A percentile compares a stretch with the other conserved stretches of the same genome.
Conservation (phyloP, 208 protist species). For the Trypanosoma avium region DNA sequence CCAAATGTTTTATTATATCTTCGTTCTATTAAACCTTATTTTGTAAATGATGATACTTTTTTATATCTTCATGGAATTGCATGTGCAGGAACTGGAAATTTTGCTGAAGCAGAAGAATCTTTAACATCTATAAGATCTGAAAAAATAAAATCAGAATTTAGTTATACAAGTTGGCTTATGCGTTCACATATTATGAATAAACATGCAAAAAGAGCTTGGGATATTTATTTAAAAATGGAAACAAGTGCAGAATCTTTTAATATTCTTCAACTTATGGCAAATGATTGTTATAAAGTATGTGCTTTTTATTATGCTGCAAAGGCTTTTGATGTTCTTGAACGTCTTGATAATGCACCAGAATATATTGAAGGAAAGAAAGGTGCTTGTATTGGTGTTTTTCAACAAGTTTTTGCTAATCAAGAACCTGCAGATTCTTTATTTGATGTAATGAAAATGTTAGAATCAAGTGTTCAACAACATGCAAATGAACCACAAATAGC, state of each 20-base stretch:
- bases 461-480: conserved; percentile 81
- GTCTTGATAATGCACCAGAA: conserved; percentile 93
- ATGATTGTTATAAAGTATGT: conserved; percentile 96
- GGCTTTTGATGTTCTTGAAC: conserved; percentile 97
- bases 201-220: conserved; percentile 94
- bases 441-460: conserved; percentile 94
- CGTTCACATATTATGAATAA: conserved; percentile 94
- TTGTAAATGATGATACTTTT: conserved; percentile 94
- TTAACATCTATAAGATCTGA: conserved; percentile 88
- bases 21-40: conserved; percentile 96
- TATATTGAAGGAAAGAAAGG: conserved; percentile 97
- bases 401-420: conserved; percentile 93
- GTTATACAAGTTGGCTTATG: conserved; percentile 93
- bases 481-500: conserved; percentile 44
- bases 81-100: conserved; percentile 82
- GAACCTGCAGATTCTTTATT: conserved; percentile 83
- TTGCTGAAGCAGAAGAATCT: conserved; percentile 86
- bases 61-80: conserved; percentile 93
- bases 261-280: conserved; percentile 96
- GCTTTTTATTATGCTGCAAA: conserved; percentile 97
- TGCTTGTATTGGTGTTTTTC: conserved; percentile 96
- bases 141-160: conserved; percentile 91
- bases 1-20: conserved; percentile 96
- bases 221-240: conserved; percentile 97
- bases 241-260: conserved; percentile 90